Conservation (phyloP, 2,329 filamentous ascomycete species). For the Fusarium decemcellulare region DNA sequence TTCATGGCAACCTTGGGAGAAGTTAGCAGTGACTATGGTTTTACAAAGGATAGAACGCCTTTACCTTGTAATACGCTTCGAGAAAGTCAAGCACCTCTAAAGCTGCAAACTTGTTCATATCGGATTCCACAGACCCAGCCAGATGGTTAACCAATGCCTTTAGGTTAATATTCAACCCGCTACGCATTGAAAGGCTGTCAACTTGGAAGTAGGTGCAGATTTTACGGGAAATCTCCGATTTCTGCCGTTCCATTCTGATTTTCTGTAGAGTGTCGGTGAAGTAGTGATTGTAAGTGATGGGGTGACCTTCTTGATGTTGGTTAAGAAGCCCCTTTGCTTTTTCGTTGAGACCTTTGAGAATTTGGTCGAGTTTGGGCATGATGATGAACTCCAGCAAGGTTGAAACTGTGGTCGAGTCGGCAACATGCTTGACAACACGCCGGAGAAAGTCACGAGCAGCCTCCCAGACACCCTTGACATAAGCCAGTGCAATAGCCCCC, state of each 20-base stretch:
- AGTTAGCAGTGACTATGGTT: not conserved
- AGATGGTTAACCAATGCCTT: conserved; percentile 6
- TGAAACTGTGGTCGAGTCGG: conserved; percentile 28
- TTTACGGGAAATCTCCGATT: not conserved
- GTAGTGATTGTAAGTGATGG: conserved; percentile 68
- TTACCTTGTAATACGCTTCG: conserved; percentile 59
- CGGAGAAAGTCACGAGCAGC: conserved; percentile 21
- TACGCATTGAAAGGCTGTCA: not conserved
- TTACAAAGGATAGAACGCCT: not conserved
- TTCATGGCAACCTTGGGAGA: conserved; percentile 15
- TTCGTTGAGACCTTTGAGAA: conserved; percentile 48
- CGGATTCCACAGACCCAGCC: conserved; percentile 5
- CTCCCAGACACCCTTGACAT: conserved; percentile 31
- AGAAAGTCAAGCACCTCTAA: conserved; percentile 54
- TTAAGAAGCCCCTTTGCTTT: conserved; percentile 62
- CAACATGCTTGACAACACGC: conserved; percentile 23
- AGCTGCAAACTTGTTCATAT: conserved; percentile 50
- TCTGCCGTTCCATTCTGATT: conserved; percentile 33
- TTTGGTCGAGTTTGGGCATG: conserved; percentile 30
- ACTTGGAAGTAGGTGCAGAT: conserved; percentile 11
- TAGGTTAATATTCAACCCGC: not conserved
- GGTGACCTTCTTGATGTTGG: conserved; percentile 59
- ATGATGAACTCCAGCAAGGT: conserved; percentile 32
- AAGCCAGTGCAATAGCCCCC: conserved; percentile 58
- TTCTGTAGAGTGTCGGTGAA: conserved; percentile 57